Percentiles rank a stretch among this genome's conserved stretches.
Conservation (phyloP, 352 stramenopile genomes). For the Pythium vanterpoolii region DNA sequence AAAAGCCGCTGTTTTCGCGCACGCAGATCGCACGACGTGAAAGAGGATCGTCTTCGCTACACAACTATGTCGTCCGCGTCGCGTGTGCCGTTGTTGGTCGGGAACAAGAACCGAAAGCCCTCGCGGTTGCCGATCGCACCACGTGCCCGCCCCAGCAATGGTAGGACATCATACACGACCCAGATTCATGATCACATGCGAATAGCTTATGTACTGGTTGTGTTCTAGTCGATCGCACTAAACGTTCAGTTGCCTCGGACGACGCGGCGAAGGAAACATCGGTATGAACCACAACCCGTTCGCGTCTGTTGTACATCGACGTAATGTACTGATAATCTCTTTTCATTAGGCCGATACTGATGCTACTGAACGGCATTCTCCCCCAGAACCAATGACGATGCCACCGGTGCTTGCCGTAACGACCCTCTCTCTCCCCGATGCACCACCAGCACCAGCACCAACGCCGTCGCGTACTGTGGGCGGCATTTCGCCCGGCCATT, state of each 20-base stretch:
- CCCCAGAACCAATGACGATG: constrained; percentile 16
- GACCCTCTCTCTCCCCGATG: constrained; percentile 2
- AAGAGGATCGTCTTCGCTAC: constrained; percentile 5
- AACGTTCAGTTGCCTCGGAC: constrained; percentile 10
- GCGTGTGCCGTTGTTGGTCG: constrained; percentile 73
- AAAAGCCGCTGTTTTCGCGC: neutral
- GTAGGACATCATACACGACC: no score
- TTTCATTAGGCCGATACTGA: neutral
- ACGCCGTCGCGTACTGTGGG: neutral
- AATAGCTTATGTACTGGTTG: neutral
- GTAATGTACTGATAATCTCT: neutral
- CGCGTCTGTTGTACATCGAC: neutral
- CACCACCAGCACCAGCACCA: neutral
- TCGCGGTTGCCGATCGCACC: constrained; percentile 66
- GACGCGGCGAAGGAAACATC: neutral
- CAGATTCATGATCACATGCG: no score
- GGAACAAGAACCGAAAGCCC: constrained; percentile 68
- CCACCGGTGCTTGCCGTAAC: constrained; percentile 15
- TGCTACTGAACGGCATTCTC: neutral
- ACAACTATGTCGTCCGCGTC: constrained; percentile 41
- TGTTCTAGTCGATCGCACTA: constrained; percentile 18
- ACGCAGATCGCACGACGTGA: neutral
- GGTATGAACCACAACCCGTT: neutral
- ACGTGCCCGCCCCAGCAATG: constrained; percentile 55
- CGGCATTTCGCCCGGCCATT: constrained; percentile 23